Conservation (phyloP, 345 rosid species). For the Rhodamnia argentea region DNA sequence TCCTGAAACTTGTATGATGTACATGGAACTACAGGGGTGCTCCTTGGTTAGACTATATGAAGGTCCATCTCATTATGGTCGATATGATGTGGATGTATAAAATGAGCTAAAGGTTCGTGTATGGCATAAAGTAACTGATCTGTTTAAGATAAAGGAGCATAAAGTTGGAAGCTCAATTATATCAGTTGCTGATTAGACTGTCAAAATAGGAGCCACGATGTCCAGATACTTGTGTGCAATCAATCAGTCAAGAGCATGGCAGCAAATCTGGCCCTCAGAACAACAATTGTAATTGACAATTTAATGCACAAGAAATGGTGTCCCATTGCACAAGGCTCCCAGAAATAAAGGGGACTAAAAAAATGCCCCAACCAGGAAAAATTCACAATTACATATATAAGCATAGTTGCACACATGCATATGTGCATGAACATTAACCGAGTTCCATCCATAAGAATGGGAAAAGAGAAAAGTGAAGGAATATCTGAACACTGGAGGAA, state of each 20-base stretch:
- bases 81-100: not conserved
- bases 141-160: not conserved
- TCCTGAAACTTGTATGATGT: not conserved
- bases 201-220: not conserved
- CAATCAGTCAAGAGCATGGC: not conserved
- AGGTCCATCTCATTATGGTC: not conserved
- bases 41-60: not conserved
- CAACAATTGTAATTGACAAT: not conserved
- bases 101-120: not conserved
- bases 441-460: not conserved
- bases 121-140: not conserved
- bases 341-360: not conserved
- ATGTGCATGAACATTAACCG: not conserved
- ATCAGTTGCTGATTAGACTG: not conserved
- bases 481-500: not conserved
- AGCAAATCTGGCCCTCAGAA: not conserved
- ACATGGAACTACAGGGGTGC: not conserved
- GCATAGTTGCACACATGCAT: not conserved
- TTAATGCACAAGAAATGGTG: not conserved
- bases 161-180: not conserved
- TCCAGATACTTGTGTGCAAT: not conserved
- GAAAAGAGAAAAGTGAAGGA: not conserved
- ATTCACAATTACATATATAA: not conserved
- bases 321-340: not conserved
- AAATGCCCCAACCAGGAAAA: not conserved